These are phyloP conservation scores for Aspergillus tubingensis DNA, from an alignment of 2,329 filamentous ascomycete species.

Conservation along the genomic window DNA sequence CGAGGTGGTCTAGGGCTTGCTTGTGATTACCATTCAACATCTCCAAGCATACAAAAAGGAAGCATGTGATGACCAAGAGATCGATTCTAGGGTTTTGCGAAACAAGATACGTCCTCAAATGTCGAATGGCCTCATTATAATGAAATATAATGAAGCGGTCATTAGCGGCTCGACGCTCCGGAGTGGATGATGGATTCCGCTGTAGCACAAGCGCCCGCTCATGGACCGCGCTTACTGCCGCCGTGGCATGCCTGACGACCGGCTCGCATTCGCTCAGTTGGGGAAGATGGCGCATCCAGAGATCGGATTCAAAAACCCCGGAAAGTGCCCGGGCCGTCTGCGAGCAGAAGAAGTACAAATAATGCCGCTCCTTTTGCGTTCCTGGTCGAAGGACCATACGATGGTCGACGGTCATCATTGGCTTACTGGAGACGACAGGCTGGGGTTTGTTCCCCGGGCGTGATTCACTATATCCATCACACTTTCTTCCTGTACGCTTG, in stretches of 20 bases:
- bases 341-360: background rate
- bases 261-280: constrained; percentile 50
- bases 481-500: constrained; percentile 54
- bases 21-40: constrained; percentile 20
- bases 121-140: constrained; percentile 1
- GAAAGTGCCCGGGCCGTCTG: background rate
- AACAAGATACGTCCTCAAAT: constrained; percentile 37
- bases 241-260: constrained; percentile 52
- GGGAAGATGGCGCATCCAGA: constrained; percentile 49
- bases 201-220: constrained; percentile 40
- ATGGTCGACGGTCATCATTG: background rate
- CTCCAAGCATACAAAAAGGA: constrained; percentile 27
- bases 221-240: constrained; percentile 53
- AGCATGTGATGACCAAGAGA: constrained; percentile 22
- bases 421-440: background rate
- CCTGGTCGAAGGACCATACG: background rate
- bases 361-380: background rate
- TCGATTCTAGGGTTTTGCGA: constrained; percentile 3
- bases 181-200: constrained; percentile 38
- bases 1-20: constrained; percentile 24
- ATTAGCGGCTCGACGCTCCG: background rate
- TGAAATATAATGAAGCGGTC: background rate
- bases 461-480: background rate
- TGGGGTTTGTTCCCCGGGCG: background rate
- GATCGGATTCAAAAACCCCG: background rate